Evolutionary conservation across 2,329 filamentous ascomycete species (phyloP).

Genomic region (Leptosphaerulina australis): DNA sequence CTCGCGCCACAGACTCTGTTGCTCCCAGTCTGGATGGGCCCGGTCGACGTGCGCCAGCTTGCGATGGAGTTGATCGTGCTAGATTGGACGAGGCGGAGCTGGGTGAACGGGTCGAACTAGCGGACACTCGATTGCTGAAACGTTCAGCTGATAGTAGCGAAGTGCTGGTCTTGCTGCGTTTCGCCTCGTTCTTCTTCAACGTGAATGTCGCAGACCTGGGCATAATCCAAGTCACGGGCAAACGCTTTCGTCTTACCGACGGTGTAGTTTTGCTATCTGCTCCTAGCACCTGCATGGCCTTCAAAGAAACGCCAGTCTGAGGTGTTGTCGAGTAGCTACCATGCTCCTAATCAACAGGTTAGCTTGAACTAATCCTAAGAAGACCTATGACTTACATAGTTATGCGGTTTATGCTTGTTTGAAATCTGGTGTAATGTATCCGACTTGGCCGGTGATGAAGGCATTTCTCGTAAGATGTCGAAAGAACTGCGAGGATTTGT

Average conservation of each 20-base stretch:
- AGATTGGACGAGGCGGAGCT: background rate
- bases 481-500: background rate
- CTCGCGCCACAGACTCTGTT: background rate
- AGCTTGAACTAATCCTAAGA: background rate
- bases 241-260: background rate
- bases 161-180: constrained; percentile 1
- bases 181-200: background rate
- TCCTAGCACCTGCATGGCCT: background rate
- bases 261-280: background rate
- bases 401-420: background rate
- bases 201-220: background rate
- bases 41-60: background rate
- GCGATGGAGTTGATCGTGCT: background rate
- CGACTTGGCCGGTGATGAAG: background rate
- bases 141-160: background rate
- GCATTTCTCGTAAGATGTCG: background rate
- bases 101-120: background rate
- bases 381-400: background rate
- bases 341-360: background rate
- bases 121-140: background rate
- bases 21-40: background rate
- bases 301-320: background rate
- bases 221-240: background rate
- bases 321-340: background rate
- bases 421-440: background rate